Percentiles rank a stretch among this genome's conserved stretches.
Conservation (phyloP, 139 green algal species). For the Coelastrella sp. region DNA sequence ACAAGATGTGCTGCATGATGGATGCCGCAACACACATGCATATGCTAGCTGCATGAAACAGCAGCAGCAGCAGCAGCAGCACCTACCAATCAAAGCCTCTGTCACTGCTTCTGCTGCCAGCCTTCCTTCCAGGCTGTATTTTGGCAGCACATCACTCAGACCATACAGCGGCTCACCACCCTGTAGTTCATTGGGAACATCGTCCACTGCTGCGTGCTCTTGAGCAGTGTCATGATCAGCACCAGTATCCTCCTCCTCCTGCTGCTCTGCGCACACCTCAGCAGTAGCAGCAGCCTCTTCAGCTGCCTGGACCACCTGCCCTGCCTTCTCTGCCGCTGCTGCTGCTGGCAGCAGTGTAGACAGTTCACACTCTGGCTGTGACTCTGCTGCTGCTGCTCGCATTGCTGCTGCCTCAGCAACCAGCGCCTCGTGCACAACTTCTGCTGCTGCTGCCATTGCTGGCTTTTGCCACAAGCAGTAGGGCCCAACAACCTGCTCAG, state of each 20-base stretch:
- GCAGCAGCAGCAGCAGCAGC: no score
- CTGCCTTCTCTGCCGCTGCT: not conserved
- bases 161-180: not conserved
- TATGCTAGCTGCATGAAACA: no score
- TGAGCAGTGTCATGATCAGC: no score
- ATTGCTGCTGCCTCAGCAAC: not conserved
- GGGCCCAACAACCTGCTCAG: not conserved
- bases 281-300: constrained; percentile 21
- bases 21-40: no score
- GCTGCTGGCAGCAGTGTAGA: not conserved
- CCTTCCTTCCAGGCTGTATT: not conserved
- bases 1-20: no score
- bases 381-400: not conserved
- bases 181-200: no score
- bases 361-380: not conserved
- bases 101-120: constrained; percentile 33
- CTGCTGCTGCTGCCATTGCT: not conserved
- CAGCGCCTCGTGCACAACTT: not conserved
- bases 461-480: not conserved
- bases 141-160: not conserved
- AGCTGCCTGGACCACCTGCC: not conserved
- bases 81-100: constrained; percentile 24
- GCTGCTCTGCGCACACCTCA: no score
- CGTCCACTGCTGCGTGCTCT: no score
- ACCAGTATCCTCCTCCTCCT: no score